Evolutionary conservation across 208 protist genomes (phyloP), one percentile per base, ranked within the genome.

Genomic region (Leishmania lainsoni): DNA sequence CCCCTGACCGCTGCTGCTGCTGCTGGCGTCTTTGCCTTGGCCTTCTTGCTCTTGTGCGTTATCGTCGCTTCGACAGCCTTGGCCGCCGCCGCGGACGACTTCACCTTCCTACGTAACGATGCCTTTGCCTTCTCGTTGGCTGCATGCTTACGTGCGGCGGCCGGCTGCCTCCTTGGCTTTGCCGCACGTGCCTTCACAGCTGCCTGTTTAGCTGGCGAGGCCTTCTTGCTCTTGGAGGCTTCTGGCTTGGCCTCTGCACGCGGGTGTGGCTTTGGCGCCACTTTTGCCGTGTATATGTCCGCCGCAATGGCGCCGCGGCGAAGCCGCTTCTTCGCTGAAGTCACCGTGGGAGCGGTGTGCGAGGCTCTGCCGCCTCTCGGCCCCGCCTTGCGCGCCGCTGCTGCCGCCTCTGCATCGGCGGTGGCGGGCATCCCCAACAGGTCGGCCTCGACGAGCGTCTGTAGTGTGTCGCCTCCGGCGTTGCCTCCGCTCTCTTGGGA

Each of bases 401-500:
- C 54, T 8, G 81, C 85, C 35, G 78, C 85, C 26, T 85, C 81
- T 8, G 85, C 85, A 65, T 88, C 85, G 5, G 85, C 85, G 14
- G 85, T 86, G 71, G 85, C 85, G 12, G 82, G 45, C 81, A 88
- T 81, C 35, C 83, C 78, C 65, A 88, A 58, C 66, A 88, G 73
- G 29, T 86, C 82, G 4, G 58, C 81, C 29, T 83, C 80, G 69
- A 65, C 45, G 54, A 54, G 75, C 35, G 73, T 42, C 73, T 26
- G 59, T 77, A 78, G 29, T 22, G 76, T 65, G 20, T 48, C 81
- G 54, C 51, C 73, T 4, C 59, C 17, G 22, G 35, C 16, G 72
- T 69, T 63, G 17, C 58, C 76, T 6, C 61, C 81, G 68, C 74
- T 75, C 42, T 75, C 77, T 32, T 83, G 75, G 20, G 79, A 45